phyloP scores from a whole-genome alignment of 805 yeast genomes.

The Zygoascus biomembranicola region DNA sequence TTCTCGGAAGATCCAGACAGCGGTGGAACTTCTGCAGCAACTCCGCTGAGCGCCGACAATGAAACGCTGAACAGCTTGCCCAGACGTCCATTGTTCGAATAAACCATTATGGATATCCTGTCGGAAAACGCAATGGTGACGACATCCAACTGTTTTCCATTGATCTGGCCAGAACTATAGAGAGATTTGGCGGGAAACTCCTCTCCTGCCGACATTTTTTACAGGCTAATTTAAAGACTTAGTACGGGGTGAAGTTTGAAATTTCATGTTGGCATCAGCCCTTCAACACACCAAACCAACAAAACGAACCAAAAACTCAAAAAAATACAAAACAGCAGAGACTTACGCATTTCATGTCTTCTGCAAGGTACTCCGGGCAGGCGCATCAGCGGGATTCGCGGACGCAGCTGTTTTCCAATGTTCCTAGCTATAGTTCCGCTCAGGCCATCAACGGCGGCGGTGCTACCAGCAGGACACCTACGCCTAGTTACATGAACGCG shows the following conservation, averaged over 20 bases:
- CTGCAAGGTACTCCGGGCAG: slow-evolving; percentile 16
- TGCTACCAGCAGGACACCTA: not conserved
- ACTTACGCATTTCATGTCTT: not conserved
- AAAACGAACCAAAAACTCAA: not conserved
- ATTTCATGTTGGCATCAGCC: not conserved
- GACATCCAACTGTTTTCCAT: slow-evolving; percentile 22
- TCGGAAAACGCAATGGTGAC: slow-evolving; percentile 24
- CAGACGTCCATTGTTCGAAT: slow-evolving; percentile 22
- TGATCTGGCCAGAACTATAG: slow-evolving; percentile 1
- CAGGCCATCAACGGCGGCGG: slow-evolving; percentile 9
- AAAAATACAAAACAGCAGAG: not conserved
- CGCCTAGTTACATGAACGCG: slow-evolving; percentile 16
- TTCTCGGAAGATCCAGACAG: not conserved
- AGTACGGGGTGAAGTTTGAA: not conserved
- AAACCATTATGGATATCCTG: slow-evolving; percentile 25
- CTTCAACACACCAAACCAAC: not conserved
- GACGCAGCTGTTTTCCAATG: slow-evolving; percentile 31
- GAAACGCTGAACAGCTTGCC: slow-evolving; percentile 14
- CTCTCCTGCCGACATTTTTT: not conserved
- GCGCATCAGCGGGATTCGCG: slow-evolving; percentile 30
- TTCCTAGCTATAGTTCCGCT: slow-evolving; percentile 23
- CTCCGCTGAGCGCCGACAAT: not conserved
- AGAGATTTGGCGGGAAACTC: not conserved
- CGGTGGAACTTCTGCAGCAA: not conserved
- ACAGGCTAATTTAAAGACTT: not conserved